Evolutionary conservation across 2,329 filamentous ascomycete genomes (phyloP).

Genomic region (Aspergillus quadricinctus): DNA sequence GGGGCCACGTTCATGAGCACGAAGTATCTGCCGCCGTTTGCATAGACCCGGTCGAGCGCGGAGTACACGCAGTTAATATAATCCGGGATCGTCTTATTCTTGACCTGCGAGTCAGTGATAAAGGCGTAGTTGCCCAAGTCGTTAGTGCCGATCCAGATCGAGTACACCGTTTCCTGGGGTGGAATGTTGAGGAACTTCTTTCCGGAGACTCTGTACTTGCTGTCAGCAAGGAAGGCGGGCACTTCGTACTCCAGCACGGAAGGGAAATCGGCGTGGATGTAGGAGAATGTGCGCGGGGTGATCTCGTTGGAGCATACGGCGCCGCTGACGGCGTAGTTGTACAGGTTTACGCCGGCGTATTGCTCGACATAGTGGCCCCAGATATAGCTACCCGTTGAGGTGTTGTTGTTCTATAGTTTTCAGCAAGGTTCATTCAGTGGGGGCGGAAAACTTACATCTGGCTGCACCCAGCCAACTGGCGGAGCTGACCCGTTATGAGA

Average conservation of each 20-base stretch:
- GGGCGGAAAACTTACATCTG: constrained; percentile 33
- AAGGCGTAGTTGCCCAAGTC: constrained; percentile 66
- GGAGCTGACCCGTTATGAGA: constrained; percentile 56
- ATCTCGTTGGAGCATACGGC: constrained; percentile 69
- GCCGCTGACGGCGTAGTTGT: constrained; percentile 69
- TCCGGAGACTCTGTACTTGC: constrained; percentile 14
- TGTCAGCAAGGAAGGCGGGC: constrained; percentile 35
- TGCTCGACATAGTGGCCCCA: constrained; percentile 67
- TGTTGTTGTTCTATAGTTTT: constrained; percentile 40
- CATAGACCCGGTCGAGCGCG: constrained; percentile 60
- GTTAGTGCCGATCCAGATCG: constrained; percentile 78
- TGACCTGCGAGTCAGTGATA: constrained; percentile 59
- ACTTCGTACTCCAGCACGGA: constrained; percentile 60
- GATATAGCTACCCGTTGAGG: constrained; percentile 60
- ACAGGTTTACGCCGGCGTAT: constrained; percentile 48
- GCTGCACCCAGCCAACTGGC: constrained; percentile 55
- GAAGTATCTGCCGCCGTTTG: constrained; percentile 63
- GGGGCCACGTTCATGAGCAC: constrained; percentile 68
- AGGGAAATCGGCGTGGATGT: constrained; percentile 56
- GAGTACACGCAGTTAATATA: constrained; percentile 66
- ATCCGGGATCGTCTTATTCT: constrained; percentile 57
- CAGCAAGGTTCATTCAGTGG: neutral
- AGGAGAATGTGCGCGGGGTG: constrained; percentile 51
- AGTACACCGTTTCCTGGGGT: constrained; percentile 62
- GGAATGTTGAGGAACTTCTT: constrained; percentile 39